Base-by-base conservation (phyloP, 2,329 filamentous ascomycete species). In the Myriosclerotinia curreyana region DNA sequence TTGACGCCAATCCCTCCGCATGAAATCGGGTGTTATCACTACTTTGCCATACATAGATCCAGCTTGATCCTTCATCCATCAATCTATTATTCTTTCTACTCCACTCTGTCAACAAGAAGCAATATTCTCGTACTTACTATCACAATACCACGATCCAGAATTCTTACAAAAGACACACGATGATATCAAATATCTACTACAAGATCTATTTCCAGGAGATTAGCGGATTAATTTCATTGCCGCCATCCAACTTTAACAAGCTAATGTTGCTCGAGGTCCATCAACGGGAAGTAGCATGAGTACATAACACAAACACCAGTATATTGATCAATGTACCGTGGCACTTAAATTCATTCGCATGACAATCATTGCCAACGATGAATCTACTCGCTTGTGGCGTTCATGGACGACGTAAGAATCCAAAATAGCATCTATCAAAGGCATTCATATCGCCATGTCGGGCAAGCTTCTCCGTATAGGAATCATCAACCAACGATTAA, bases 231-330 rank as follows among this genome's bases (percentile, higher is more conserved):
- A 46, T 28, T 44, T 56, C 62, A 52, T 53, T 44, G 48, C 64
- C 61, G 49, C 63, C 38, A 42, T 59, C 48, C 48, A 54, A 64
- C 54, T 64, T 59, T 58, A 38, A 64, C 61, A 60, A 60, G 62
- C 67, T 66, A 67, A 67, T 70, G 67, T 66, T 68, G 54, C 56
- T 68, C 69, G 66, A 71, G 68, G 66, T 66, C 66, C 63, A 66
- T 66, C 44, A 31, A 67, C 69, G 70, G 71, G 56, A 69, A 61
- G 64, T 59, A 67, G 66, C 71, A 72, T 67, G 64, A 67, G 61
- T 59, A 63, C 61, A 50, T 42, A 56, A 50, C 61, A 63, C 61
- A 63, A 44, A 51, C 46, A 63, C 53, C 52, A 63, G 44, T 59
- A 50, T 63, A 50, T 42, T 59, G 53, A 58, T 59, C 40, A 59